Evolutionary conservation across 805 yeast species (phyloP), one percentile per base, ranked within the genome.

Genomic region (Cyberlindnera xylosilytica): DNA sequence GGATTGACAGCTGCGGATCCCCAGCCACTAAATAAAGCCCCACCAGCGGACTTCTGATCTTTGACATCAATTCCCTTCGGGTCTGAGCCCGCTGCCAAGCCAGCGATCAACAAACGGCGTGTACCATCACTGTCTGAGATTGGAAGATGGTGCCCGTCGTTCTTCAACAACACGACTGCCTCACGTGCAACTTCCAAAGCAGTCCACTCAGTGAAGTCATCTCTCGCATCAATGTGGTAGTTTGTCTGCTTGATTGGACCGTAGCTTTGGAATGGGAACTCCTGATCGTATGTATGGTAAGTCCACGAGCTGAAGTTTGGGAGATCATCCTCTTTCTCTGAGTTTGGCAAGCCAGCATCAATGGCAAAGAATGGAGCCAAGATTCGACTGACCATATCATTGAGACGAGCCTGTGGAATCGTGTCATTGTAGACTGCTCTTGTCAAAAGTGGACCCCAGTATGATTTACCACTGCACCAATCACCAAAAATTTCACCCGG

Each of bases 271-370:
- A 68, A 72, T n/a, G 78, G 77, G 50, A 62, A 73, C 42, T 71
- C 68, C 46, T 73, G 78, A n/a, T 75, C 80, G 51, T 66, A 71
- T 0, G 79, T 74, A 49, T 75, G 76, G 41, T 62, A 60, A 4
- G 83, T 75, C 81, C 82, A 78, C 0, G 83, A 76, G 44, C 75
- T 69, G 57, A 79, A 75, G 53, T 74, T 77, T 32, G 82, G 81
- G 1, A 61, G 50, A 33, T 68, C 69, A 9, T 67, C 68, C 33
- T 69, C 73, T 6, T 62, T 62, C 11, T 73, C 56, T 7, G 74
- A 45, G 65, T 56, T 39, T 51, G 57, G 47, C 59, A 57, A 28
- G 52, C 58, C 63, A 6, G 57, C 55, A 22, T 70, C 72, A 38
- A 70, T 60, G 6, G 73, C 69, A 57, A 68, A 78, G 53, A 76